These are phyloP conservation scores for Phytophthora sp. DNA, from an alignment of 352 stramenopile genomes.

Conservation along the genomic window DNA sequence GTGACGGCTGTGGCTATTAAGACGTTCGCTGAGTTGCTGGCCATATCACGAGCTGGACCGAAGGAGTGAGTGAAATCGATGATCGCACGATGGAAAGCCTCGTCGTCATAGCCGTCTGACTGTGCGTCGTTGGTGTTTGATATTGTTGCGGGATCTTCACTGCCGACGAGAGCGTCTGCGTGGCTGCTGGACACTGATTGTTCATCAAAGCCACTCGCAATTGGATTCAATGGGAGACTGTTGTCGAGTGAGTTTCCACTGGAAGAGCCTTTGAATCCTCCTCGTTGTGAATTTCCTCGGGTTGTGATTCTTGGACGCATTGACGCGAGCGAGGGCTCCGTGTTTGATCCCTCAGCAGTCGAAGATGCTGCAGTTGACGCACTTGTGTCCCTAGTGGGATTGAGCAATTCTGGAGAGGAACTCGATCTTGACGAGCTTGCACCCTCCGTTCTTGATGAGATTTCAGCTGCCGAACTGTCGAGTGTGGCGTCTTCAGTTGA, in stretches of 20 bases:
- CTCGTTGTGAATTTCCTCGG: neutral
- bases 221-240: neutral
- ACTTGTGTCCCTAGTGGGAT: conserved; percentile 9
- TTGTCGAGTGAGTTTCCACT: conserved; percentile 2
- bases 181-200: conserved; percentile 8
- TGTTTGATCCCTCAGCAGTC: conserved; percentile 6
- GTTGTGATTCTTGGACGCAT: conserved; percentile 4
- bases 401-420: conserved; percentile 8
- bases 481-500: neutral
- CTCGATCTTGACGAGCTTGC: conserved; percentile 8
- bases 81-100: conserved; percentile 32
- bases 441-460: neutral
- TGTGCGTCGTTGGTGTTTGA: conserved; percentile 6
- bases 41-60: conserved; percentile 39
- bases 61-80: conserved; percentile 35
- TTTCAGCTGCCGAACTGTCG: conserved; percentile 9
- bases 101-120: conserved; percentile 10
- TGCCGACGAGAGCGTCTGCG: conserved; percentile 9
- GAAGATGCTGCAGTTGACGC: neutral
- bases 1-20: conserved; percentile 59
- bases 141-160: conserved; percentile 11
- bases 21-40: conserved; percentile 55
- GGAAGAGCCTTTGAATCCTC: conserved; percentile 7
- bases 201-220: neutral
- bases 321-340: conserved; percentile 16